phyloP scores from a whole-genome alignment of 176 grass and related monocot genomes.

The Raddia guianensis region DNA sequence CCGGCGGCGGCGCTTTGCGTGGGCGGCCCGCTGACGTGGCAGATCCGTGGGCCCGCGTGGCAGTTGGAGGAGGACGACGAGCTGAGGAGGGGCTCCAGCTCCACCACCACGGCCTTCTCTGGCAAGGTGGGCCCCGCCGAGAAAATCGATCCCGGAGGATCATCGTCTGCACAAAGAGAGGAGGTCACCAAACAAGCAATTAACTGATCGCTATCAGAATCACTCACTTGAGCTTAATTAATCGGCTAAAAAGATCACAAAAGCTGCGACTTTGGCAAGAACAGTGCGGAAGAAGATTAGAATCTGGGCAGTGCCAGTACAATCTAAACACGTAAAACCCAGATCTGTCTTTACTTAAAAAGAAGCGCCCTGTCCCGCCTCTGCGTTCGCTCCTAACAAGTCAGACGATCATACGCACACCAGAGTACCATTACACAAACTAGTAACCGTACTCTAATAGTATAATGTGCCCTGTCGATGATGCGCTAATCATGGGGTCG shows the following conservation, averaged over 20 bases:
- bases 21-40: slow-evolving; percentile 3
- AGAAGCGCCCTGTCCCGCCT: slow-evolving; percentile 28
- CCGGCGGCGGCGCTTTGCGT: not conserved
- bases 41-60: slow-evolving; percentile 36
- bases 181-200: not conserved
- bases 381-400: not conserved
- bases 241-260: not conserved
- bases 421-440: not conserved
- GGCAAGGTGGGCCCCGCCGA: slow-evolving; percentile 33
- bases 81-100: slow-evolving; percentile 46
- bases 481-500: slow-evolving; percentile 39
- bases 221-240: not conserved
- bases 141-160: slow-evolving; percentile 56
- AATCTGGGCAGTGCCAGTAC: slow-evolving; percentile 38
- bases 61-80: slow-evolving; percentile 57
- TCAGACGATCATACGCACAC: slow-evolving; percentile 27
- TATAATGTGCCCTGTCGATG: not conserved
- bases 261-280: slow-evolving; percentile 17
- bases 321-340: slow-evolving; percentile 51
- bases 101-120: slow-evolving; percentile 21
- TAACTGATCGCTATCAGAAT: not conserved
- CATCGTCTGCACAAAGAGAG: slow-evolving; percentile 27
- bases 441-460: not conserved
- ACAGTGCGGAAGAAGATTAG: slow-evolving; percentile 43
- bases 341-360: slow-evolving; percentile 49